Base-by-base conservation (phyloP, 1,284 basidiomycete genomes). In the Butyriboletus appendiculatus region DNA sequence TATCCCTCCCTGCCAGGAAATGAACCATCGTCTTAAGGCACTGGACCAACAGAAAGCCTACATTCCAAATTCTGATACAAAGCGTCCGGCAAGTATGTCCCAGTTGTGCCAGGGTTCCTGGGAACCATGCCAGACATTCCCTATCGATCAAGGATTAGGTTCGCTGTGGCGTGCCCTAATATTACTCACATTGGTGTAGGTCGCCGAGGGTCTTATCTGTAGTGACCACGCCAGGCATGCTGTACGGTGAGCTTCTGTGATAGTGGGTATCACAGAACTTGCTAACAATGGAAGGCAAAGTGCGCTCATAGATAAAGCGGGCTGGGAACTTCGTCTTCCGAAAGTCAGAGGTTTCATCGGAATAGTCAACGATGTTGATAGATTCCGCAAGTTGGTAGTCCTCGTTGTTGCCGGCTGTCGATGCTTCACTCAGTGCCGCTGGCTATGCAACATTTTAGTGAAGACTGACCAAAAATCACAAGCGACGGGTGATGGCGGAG, bases 101-200 rank as follows among this genome's bases (percentile, higher is more conserved):
- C 92, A 96, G 60, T 94, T 89, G 57, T 90, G 84, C 90, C 93
- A 96, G 1, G 91, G 85, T 64, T 94, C 88, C 68, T 95, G 92
- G 1, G 82, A 73, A 38, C 89, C 89, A 68, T 96, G 93, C 94
- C 94, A 96, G 5, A 96, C 92, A 66, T 94, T 93, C 90, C 88
- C 85, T 89, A 61, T 33, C 37, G 7, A 32, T 39, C 30, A 43
- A 34, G 33, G 16, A 32, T 53, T 32, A 58, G 48, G 9, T 48
- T 32, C 32, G 44, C 32, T 39, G n/a, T 16, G 20, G 43, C 8
- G 20, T 9, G 7, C 15, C 18, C 15, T 12, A 35, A 50, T 45
- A 34, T 51, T 20, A 69, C 78, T 60, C 60, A 90, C 91, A 94
- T 72, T 94, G 92, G 67, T 95, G 92, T 24, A 93, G 73, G 72